Conservation (phyloP, 257 asterid genomes). For the Verbena officinalis region DNA sequence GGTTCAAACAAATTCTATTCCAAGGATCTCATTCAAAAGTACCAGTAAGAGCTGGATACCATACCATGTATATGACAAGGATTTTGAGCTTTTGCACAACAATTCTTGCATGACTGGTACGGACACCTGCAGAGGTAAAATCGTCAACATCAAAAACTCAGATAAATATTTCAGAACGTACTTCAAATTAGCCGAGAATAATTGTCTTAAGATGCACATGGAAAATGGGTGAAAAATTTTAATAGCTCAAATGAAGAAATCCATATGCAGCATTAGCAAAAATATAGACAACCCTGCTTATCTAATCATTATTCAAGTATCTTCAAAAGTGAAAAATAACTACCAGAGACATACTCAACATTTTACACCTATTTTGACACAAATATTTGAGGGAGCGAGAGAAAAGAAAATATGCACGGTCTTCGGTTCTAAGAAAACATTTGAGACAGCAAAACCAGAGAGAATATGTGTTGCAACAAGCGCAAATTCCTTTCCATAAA, state of each 20-base stretch:
- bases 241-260: background rate
- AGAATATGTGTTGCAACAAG: no score
- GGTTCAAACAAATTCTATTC: background rate
- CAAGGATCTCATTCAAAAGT: constrained; percentile 12
- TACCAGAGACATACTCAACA: background rate
- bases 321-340: background rate
- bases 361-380: background rate
- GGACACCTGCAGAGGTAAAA: constrained; percentile 77
- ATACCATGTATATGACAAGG: constrained; percentile 97
- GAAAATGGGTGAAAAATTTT: background rate
- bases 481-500: no score
- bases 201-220: background rate
- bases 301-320: background rate
- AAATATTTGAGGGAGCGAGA: no score
- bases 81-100: constrained; percentile 96
- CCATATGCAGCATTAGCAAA: background rate
- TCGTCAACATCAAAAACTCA: constrained; percentile 16
- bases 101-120: constrained; percentile 88
- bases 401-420: no score
- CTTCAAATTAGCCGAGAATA: constrained; percentile 17
- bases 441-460: no score
- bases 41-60: constrained; percentile 19
- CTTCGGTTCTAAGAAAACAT: no score
- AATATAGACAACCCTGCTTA: background rate
- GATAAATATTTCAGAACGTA: constrained; percentile 3